Conservation (phyloP, 805 yeast species). For the Priceomyces medius region DNA sequence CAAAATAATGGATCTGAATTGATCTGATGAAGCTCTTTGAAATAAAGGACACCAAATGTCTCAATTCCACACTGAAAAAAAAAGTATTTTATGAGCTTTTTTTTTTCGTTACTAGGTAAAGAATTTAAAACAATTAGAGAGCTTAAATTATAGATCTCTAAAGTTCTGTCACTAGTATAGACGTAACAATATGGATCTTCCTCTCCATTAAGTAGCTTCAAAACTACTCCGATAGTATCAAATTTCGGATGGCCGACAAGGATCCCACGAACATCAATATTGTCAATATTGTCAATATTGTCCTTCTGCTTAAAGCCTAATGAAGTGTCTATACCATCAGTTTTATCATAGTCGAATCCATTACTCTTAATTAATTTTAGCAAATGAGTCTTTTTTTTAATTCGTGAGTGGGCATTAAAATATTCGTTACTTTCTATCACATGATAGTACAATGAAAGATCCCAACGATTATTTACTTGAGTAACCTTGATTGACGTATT, state of each 20-base stretch:
- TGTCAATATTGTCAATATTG: background rate
- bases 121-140: conserved; percentile 8
- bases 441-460: background rate
- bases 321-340: background rate
- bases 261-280: conserved; percentile 1
- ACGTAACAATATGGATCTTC: conserved; percentile 11
- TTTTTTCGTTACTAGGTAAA: background rate
- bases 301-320: background rate
- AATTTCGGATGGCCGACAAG: conserved; percentile 8
- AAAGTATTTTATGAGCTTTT: conserved; percentile 4
- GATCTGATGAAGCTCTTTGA: conserved; percentile 3
- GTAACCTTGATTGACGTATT: background rate
- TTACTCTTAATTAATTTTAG: background rate
- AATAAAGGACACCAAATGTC: conserved; percentile 10
- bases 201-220: background rate
- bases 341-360: background rate
- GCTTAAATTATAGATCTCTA: conserved; percentile 13
- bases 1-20: background rate
- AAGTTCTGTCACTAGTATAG: conserved; percentile 12
- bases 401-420: background rate
- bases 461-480: background rate
- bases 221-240: conserved; percentile 6
- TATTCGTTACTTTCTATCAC: background rate
- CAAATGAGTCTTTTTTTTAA: background rate
- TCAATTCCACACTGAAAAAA: conserved; percentile 11